Percentiles rank a stretch among this genome's conserved stretches.
Conservation (phyloP, 345 rosid species). For the Syzygium jambos region DNA sequence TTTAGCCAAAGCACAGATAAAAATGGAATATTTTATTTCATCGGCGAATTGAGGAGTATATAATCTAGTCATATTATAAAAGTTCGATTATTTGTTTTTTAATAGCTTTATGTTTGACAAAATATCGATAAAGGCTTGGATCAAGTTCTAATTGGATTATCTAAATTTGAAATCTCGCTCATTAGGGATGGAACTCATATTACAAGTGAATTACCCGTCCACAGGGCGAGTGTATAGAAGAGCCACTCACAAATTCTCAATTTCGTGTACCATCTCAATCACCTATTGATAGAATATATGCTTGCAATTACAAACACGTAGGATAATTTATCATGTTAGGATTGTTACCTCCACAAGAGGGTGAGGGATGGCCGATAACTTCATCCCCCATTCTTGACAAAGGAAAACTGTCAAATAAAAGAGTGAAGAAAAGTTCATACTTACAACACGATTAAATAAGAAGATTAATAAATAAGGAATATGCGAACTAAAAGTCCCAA, state of each 20-base stretch:
- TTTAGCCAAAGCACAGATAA: not conserved
- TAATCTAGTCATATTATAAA: not conserved
- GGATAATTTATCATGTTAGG: not conserved
- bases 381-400: not conserved
- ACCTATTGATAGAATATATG: not conserved
- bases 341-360: not conserved
- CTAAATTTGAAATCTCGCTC: not conserved
- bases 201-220: rapidly evolving
- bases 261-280: not conserved
- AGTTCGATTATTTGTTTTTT: not conserved
- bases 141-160: not conserved
- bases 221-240: not conserved
- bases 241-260: not conserved
- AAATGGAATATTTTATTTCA: not conserved
- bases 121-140: not conserved
- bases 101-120: not conserved
- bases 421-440: not conserved
- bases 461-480: not conserved
- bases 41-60: not conserved
- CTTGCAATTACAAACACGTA: not conserved
- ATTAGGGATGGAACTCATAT: not conserved
- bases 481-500: no score
- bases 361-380: not conserved
- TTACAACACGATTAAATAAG: not conserved
- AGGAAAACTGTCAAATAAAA: not conserved